Evolutionary conservation across 2,329 filamentous ascomycete genomes (phyloP), one percentile per base, ranked within the genome.

Genomic region (Colletotrichum musae): DNA sequence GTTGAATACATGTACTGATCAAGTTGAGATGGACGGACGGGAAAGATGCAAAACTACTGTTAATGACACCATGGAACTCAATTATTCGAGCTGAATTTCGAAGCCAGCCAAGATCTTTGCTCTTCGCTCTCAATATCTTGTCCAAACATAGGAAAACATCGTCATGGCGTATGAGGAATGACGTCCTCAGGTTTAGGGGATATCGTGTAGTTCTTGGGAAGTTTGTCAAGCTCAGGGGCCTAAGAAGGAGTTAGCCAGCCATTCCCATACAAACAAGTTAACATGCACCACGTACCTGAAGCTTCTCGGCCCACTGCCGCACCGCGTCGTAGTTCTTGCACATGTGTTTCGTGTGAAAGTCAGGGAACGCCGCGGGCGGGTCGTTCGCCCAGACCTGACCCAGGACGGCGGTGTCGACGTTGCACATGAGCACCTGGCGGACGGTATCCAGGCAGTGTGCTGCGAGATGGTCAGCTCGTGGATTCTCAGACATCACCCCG

Each of bases 371-470:
- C 51, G 80, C 77, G 0, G 84, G 82, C 1, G 80, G 73, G 3
- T 77, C 75, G 26, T 87, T 80, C 41, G 84, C 85, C 89, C 89
- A 91, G 6, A 91, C 83, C 72, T 91, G 88, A 13, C 88, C 88
- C 0, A 91, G 80, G 0, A 91, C 83, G 1, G 84, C 88, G 3
- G 88, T 85, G 72, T 91, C 89, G 21, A 86, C 81, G 32, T 85
- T 87, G 77, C 89, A 91, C 87, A 91, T 91, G 15, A 91, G 81
- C 16, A 89, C 86, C 74, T 91, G 89, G 1, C 89, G 86, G 52
- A 91, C 68, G 4, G 86, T 87, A 71, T 91, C 89, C 39, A 91
- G 79, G 68, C 89, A 91, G 70, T 91, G 89, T 5, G 86, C 85
- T 86, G 57, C 9, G 7, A 6, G 3, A 9, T 21, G 10, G 26